Evolutionary conservation across 371 early-diverging fungal genomes (phyloP).

Genomic region (Mortierella sp.): DNA sequence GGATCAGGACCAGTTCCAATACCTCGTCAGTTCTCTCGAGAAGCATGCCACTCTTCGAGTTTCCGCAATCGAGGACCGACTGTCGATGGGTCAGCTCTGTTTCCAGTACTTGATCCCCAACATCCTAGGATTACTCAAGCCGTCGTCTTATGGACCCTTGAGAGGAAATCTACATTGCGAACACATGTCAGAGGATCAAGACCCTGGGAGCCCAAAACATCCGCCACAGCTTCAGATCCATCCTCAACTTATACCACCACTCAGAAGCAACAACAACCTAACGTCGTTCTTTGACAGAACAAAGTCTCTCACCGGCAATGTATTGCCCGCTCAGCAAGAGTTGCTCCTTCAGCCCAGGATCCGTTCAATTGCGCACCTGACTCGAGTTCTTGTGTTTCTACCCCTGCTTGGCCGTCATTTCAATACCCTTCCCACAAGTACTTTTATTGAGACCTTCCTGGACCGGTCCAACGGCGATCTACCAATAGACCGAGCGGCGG

Average conservation of each 20-base stretch:
- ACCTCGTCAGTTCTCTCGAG: slow-evolving; percentile 17
- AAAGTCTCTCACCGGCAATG: slow-evolving; percentile 22
- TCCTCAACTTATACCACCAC: neutral
- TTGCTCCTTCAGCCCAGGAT: slow-evolving; percentile 12
- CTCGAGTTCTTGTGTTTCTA: slow-evolving; percentile 38
- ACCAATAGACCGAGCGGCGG: slow-evolving; percentile 43
- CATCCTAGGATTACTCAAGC: slow-evolving; percentile 23
- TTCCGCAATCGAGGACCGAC: slow-evolving; percentile 13
- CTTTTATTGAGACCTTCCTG: slow-evolving; percentile 44
- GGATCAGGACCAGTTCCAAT: slow-evolving; percentile 39
- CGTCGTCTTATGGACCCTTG: neutral
- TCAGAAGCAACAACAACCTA: neutral
- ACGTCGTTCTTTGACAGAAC: neutral
- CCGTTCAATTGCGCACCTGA: slow-evolving; percentile 25
- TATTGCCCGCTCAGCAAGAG: slow-evolving; percentile 18
- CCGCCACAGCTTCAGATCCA: neutral
- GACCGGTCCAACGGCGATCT: slow-evolving; percentile 40
- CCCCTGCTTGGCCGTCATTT: slow-evolving; percentile 50
- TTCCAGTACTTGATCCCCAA: slow-evolving; percentile 40
- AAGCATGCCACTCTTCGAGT: slow-evolving; percentile 11
- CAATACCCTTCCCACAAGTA: slow-evolving; percentile 35
- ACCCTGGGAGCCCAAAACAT: neutral
- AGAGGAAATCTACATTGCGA: neutral
- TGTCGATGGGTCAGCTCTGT: slow-evolving; percentile 35
- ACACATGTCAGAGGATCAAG: neutral